Evolutionary conservation across 768 basidiomycete genomes (phyloP).

Genomic region (Grammothele lineata): DNA sequence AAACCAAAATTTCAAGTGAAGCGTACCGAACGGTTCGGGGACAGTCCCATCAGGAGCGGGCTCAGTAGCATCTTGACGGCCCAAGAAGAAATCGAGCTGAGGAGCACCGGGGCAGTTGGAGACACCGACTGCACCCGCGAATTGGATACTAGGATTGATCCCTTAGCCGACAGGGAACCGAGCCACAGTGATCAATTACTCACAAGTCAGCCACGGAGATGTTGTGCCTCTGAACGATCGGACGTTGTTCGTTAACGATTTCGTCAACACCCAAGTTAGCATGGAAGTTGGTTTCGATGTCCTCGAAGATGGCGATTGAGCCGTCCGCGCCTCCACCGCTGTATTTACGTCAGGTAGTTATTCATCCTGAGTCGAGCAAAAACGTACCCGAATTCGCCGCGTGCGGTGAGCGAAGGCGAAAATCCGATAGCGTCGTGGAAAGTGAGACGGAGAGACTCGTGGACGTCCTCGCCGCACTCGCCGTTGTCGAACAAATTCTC

Average conservation of each 20-base stretch:
- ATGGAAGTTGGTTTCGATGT: slow-evolving; percentile 37
- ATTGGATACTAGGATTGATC: slow-evolving; percentile 35
- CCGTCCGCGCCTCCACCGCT: slow-evolving; percentile 37
- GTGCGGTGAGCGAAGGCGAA: slow-evolving; percentile 11
- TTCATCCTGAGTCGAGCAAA: neutral
- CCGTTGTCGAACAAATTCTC: slow-evolving; percentile 30
- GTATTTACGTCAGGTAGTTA: too few species aligned
- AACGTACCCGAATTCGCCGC: slow-evolving; percentile 11
- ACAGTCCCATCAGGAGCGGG: slow-evolving; percentile 15
- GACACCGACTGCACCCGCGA: slow-evolving; percentile 30
- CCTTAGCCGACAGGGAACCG: too few species aligned
- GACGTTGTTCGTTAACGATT: slow-evolving; percentile 19
- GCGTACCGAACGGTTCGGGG: slow-evolving; percentile 14
- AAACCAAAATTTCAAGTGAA: neutral
- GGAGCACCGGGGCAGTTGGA: slow-evolving; percentile 36
- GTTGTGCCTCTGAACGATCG: slow-evolving; percentile 18
- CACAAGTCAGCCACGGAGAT: slow-evolving; percentile 22
- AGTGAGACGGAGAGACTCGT: slow-evolving; percentile 27
- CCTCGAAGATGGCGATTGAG: slow-evolving; percentile 41
- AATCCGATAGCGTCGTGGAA: slow-evolving; percentile 25
- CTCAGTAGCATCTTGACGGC: slow-evolving; percentile 19
- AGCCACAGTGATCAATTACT: too few species aligned
- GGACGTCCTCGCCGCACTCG: slow-evolving; percentile 32
- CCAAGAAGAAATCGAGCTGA: slow-evolving; percentile 30
- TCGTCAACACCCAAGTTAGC: slow-evolving; percentile 33